These are phyloP conservation scores for Pythium myriotylum DNA, from an alignment of 352 stramenopile genomes.

Conservation along the genomic window DNA sequence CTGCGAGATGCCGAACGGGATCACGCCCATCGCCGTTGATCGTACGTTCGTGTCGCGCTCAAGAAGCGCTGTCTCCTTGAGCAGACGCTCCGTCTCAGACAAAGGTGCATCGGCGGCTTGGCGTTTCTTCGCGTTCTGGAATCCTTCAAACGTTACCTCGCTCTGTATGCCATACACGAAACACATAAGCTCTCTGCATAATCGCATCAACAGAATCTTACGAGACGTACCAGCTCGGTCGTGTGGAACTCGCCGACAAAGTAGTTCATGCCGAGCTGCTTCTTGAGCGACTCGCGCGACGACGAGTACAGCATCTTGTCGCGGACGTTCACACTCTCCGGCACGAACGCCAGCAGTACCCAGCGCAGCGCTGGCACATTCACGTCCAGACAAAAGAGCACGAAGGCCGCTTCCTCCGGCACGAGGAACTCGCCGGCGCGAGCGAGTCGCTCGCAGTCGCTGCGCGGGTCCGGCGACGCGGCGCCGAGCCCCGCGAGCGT, in stretches of 20 bases:
- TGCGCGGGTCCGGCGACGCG: constrained; percentile 43
- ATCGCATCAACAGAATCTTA: too few species aligned
- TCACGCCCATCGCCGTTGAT: constrained; percentile 87
- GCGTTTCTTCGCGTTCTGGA: constrained; percentile 69
- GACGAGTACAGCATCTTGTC: constrained; percentile 94
- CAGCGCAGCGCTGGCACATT: constrained; percentile 71
- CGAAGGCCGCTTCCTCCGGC: constrained; percentile 59
- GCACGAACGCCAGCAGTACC: constrained; percentile 82
- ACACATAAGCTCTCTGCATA: neutral
- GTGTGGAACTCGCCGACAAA: constrained; percentile 90
- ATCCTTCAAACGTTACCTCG: constrained; percentile 82
- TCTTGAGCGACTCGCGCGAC: constrained; percentile 89
- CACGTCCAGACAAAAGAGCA: constrained; percentile 79
- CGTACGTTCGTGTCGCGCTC: constrained; percentile 86
- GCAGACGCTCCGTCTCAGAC: constrained; percentile 81
- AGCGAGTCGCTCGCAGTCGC: constrained; percentile 40
- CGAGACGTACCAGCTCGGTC: constrained; percentile 71
- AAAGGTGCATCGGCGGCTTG: constrained; percentile 78
- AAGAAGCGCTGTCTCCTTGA: constrained; percentile 79
- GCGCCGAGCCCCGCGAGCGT: constrained; percentile 43
- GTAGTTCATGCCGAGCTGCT: constrained; percentile 90
- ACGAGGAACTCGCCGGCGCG: constrained; percentile 31
- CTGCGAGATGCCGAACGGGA: constrained; percentile 85
- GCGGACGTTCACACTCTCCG: constrained; percentile 73
- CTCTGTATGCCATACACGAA: constrained; percentile 30